phyloP scores from a whole-genome alignment of 192 early-diverging fungal genomes.

The Gamsiella multidivaricata region DNA sequence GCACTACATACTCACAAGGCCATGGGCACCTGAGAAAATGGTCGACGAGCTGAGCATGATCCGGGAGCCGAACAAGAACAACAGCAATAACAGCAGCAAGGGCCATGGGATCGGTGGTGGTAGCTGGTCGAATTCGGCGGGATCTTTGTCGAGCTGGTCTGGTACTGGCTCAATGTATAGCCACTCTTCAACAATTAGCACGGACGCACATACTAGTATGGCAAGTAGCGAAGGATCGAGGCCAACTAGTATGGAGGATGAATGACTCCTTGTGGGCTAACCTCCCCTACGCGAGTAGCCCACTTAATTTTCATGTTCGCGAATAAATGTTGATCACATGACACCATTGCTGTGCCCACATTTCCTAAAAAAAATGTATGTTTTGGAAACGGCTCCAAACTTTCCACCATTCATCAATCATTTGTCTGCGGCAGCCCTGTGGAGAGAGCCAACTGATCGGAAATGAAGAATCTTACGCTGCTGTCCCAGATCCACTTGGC shows the following conservation, averaged over 20 bases:
- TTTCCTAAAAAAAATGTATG: not conserved
- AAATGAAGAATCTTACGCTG: constrained; percentile 51
- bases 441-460: not conserved
- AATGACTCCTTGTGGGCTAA: constrained; percentile 36
- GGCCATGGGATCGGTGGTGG: not conserved
- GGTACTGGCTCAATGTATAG: constrained; percentile 19
- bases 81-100: constrained; percentile 1
- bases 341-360: not conserved
- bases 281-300: not conserved
- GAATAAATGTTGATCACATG: too few relatives aligned
- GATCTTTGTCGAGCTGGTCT: constrained; percentile 22
- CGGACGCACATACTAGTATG: not conserved
- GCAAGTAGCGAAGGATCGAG: constrained; percentile 24
- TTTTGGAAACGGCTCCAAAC: too few relatives aligned
- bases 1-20: constrained; percentile 76
- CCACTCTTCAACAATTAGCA: constrained; percentile 13
- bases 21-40: constrained; percentile 76
- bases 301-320: not conserved
- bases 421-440: not conserved
- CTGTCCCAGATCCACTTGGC: constrained; percentile 51
- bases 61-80: constrained; percentile 66
- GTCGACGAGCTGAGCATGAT: constrained; percentile 75
- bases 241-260: constrained; percentile 39
- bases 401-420: not conserved
- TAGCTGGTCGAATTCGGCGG: not conserved